These are phyloP conservation scores for Podaxis carcinomalis DNA, from an alignment of 768 basidiomycete species.

Conservation along the genomic window DNA sequence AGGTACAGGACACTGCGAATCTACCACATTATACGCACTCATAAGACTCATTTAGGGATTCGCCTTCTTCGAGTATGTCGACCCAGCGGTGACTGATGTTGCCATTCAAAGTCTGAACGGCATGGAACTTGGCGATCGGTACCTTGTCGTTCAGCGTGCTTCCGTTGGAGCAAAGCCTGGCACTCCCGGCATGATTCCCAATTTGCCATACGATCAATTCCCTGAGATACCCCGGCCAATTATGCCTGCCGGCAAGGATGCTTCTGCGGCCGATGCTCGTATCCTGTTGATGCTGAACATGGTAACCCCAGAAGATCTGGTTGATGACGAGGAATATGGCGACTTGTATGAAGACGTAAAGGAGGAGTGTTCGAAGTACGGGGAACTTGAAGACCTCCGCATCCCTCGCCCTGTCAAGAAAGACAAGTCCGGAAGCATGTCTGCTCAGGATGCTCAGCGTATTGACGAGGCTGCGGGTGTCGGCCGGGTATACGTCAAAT, in stretches of 20 bases:
- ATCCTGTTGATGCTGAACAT: slow-evolving; percentile 98
- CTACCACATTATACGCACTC: not conserved
- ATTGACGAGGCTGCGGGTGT: slow-evolving; percentile 90
- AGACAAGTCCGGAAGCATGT: slow-evolving; percentile 70
- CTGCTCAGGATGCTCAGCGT: slow-evolving; percentile 62
- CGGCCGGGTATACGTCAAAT: slow-evolving; percentile 95
- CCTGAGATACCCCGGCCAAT: slow-evolving; percentile 84
- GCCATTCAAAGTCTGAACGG: slow-evolving; percentile 95
- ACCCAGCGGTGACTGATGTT: slow-evolving; percentile 83
- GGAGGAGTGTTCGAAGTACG: slow-evolving; percentile 82
- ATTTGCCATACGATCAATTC: slow-evolving; percentile 75
- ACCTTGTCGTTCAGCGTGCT: slow-evolving; percentile 93
- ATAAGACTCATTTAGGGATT: slow-evolving; percentile 65
- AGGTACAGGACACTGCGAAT: slow-evolving; percentile 43
- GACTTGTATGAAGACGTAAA: slow-evolving; percentile 95
- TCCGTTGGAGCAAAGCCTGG: slow-evolving; percentile 88
- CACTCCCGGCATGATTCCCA: slow-evolving; percentile 56
- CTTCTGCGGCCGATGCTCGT: slow-evolving; percentile 55
- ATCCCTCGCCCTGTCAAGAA: slow-evolving; percentile 88
- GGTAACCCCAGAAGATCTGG: slow-evolving; percentile 91
- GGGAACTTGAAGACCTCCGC: slow-evolving; percentile 76
- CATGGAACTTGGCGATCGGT: slow-evolving; percentile 96
- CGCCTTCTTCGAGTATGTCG: slow-evolving; percentile 98
- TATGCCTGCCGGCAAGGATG: slow-evolving; percentile 73
- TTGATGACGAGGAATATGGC: slow-evolving; percentile 87